Percentiles rank a stretch among this genome's conserved stretches.
These are phyloP conservation scores for Trypanosoma rangeli DNA, from an alignment of 208 protist species.

Conservation along the genomic window DNA sequence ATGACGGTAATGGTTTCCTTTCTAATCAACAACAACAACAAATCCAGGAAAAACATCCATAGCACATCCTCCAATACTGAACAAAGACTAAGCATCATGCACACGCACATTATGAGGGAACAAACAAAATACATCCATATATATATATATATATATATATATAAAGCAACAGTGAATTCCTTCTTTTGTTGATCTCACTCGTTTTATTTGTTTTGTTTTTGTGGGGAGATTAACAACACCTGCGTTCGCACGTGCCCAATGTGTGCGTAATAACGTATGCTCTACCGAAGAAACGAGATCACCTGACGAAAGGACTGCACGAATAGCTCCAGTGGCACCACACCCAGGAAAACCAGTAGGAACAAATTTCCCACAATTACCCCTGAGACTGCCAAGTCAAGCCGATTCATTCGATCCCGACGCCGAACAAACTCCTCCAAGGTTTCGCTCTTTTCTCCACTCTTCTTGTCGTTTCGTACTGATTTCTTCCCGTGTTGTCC, in stretches of 20 bases:
- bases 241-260: too few species aligned
- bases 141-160: neutral
- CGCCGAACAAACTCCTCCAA: slow-evolving; percentile 44
- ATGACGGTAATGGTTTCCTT: neutral
- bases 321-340: slow-evolving; percentile 45
- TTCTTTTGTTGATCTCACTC: neutral
- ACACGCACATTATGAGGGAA: neutral
- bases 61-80: neutral
- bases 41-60: neutral
- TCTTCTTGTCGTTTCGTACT: neutral
- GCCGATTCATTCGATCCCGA: slow-evolving; percentile 37
- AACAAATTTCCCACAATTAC: slow-evolving; percentile 46
- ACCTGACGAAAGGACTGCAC: slow-evolving; percentile 33
- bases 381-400: slow-evolving; percentile 39
- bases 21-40: neutral
- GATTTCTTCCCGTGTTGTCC: neutral
- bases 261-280: too few species aligned
- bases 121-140: neutral
- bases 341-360: slow-evolving; percentile 33
- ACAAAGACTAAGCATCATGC: neutral
- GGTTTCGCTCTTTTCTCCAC: slow-evolving; percentile 19
- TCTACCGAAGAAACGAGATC: slow-evolving; percentile 43
- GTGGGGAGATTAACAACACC: too few species aligned
- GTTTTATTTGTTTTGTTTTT: neutral
- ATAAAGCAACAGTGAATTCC: neutral